Conservation (phyloP, 495 filamentous ascomycete species). For the Tuber borchii region DNA sequence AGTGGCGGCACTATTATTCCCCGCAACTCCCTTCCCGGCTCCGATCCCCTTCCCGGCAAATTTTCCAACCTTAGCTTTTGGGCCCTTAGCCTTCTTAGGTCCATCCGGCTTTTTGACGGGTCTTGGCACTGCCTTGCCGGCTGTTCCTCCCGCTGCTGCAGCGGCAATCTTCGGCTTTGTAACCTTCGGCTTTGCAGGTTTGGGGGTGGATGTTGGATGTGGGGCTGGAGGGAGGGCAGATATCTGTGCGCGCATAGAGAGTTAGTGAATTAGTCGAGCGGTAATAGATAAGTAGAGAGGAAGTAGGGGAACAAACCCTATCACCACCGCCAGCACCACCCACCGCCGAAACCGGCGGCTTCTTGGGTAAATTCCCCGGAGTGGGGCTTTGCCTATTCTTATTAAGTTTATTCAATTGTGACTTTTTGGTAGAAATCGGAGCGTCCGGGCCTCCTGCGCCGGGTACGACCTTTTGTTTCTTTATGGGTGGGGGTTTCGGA, state of each 20-base stretch:
- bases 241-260: constrained; percentile 16
- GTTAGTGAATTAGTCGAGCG: not conserved
- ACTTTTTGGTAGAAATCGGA: constrained; percentile 22
- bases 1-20: not conserved
- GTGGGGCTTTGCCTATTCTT: constrained; percentile 25
- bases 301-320: constrained; percentile 26
- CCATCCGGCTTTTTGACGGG: not conserved
- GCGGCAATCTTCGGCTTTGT: constrained; percentile 31
- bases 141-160: constrained; percentile 8
- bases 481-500: constrained; percentile 18
- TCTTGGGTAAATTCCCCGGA: constrained; percentile 14
- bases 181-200: constrained; percentile 26
- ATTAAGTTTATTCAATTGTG: constrained; percentile 31
- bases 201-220: constrained; percentile 24
- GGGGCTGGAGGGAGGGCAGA: constrained; percentile 17
- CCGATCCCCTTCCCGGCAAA: not conserved
- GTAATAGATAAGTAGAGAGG: not conserved
- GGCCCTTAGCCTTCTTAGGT: not conserved
- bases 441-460: not conserved
- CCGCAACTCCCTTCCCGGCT: not conserved
- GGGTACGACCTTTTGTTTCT: constrained; percentile 31
- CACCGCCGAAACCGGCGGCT: not conserved
- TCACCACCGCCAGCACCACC: constrained; percentile 10
- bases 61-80: not conserved
- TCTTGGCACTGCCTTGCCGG: constrained; percentile 30